A percentile compares a stretch with the other conserved stretches of the same genome.
phyloP scores from a whole-genome alignment of 306 rosid species.

The Corylus americana region DNA sequence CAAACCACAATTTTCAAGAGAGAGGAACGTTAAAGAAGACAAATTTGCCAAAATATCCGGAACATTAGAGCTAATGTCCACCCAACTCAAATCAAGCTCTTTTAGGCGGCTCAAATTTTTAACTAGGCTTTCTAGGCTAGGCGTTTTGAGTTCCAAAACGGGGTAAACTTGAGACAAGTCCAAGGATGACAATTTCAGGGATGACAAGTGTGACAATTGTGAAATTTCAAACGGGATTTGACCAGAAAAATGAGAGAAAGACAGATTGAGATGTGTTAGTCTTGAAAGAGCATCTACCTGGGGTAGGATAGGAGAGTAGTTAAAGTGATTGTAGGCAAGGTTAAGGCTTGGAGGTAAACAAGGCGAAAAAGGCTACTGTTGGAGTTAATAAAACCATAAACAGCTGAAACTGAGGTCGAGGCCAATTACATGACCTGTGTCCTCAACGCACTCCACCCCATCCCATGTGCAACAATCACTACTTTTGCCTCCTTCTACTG shows the following conservation, averaged over 20 bases:
- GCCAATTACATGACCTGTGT: neutral
- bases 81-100: too few species aligned
- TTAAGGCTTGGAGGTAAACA: neutral
- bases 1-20: neutral
- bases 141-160: too few species aligned
- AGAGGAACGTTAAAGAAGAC: neutral
- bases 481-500: neutral
- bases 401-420: neutral
- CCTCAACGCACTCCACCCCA: neutral
- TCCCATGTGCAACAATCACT: neutral
- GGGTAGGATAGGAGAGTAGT: neutral
- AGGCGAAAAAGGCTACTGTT: neutral
- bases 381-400: neutral
- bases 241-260: neutral
- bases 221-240: neutral
- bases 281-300: neutral
- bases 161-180: too few species aligned
- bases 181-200: too few species aligned
- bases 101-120: too few species aligned
- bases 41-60: too few species aligned
- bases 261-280: neutral
- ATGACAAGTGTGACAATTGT: neutral
- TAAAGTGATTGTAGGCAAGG: neutral
- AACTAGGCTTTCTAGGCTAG: too few species aligned
- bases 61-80: too few species aligned